These are phyloP conservation scores for Stagonosporopsis tanaceti DNA, from an alignment of 2,329 filamentous ascomycete genomes.

Conservation along the genomic window DNA sequence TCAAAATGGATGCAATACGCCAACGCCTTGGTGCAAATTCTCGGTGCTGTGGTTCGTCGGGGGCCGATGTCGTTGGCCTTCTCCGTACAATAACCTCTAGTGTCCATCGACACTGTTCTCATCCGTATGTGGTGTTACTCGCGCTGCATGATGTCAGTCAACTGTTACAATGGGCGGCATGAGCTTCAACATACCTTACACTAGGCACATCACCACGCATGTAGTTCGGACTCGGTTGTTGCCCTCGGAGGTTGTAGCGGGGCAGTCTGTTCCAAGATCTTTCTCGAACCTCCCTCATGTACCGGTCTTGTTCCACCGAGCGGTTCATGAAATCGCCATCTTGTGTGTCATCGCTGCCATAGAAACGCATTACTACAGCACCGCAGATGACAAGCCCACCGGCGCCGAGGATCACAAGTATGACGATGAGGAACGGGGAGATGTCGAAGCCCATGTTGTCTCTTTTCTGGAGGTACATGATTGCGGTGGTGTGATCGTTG, in stretches of 20 bases:
- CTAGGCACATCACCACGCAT: conserved; percentile 24
- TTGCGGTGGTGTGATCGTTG: conserved; percentile 3
- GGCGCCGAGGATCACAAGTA: conserved; percentile 41
- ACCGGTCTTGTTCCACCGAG: conserved; percentile 40
- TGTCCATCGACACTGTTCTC: not conserved
- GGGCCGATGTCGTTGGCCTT: not conserved
- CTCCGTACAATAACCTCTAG: not conserved
- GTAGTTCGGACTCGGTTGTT: conserved; percentile 15
- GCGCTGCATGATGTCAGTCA: conserved; percentile 8
- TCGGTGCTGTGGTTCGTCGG: not conserved
- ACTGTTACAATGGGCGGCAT: not conserved
- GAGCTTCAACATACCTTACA: conserved; percentile 4
- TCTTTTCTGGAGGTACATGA: conserved; percentile 30
- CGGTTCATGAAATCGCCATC: conserved; percentile 14
- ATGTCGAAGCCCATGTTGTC: conserved; percentile 41
- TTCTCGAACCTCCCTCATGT: conserved; percentile 44
- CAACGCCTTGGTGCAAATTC: not conserved
- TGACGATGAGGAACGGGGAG: conserved; percentile 36
- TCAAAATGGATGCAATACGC: not conserved
- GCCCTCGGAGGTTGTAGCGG: conserved; percentile 1
- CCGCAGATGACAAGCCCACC: conserved; percentile 30
- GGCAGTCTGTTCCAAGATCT: conserved; percentile 33
- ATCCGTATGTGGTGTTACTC: conserved; percentile 18
- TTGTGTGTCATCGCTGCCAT: conserved; percentile 19
- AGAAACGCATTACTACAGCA: conserved; percentile 35